Base-by-base conservation (phyloP, 805 yeast species). In the Vanderwaltozyma yarrowii region DNA sequence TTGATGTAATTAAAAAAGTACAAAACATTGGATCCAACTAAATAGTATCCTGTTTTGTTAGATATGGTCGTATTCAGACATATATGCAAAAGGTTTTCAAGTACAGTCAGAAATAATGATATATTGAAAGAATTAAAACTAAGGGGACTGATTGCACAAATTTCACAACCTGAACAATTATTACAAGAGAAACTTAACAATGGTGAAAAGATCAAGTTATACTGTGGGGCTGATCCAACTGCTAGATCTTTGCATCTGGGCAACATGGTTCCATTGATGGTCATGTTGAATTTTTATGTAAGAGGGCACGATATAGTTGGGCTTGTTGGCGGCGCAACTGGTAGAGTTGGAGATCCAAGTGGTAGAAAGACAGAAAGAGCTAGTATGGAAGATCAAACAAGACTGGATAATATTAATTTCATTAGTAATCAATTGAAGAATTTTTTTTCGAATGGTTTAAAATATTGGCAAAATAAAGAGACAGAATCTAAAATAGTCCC, bases 191-290 rank as follows among this genome's bases (percentile, higher is more conserved):
- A 38, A 28, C 19, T 55, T 15, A 26, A 35, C 9, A 20, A 40
- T 24, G 54, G 52, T 2, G 42, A 42, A 12, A 69, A 66, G 45
- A 49, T 82, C 11, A 76, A 78, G 9, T 59, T 86, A 7, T 89
- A 89, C 59, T 80, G 95, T 58, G 98, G 98, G 10, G 96, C 96
- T 0, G 98, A 92, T 54, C 98, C 98, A 1, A 79, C 95, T 0
- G 97, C 97, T 1, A 66, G 56, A 34, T 87, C 96, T 0, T 65
- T 92, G 13, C 98, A 92, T 61, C 61, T 92, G 46, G 98, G 98
- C 3, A 92, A 92, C 51, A 62, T 92, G 37, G 65, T 92, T 24
- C 98, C 98, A 0, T 61, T 92, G 45, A 75, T 92, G 79, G 74
- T 85, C 2, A 62, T 89, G 32, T 64, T 92, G 32, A 96, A 92